A percentile compares a stretch with the other conserved stretches of the same genome.
Evolutionary conservation across 2,329 filamentous ascomycete genomes (phyloP).

Genomic region (Apiospora aurea): DNA sequence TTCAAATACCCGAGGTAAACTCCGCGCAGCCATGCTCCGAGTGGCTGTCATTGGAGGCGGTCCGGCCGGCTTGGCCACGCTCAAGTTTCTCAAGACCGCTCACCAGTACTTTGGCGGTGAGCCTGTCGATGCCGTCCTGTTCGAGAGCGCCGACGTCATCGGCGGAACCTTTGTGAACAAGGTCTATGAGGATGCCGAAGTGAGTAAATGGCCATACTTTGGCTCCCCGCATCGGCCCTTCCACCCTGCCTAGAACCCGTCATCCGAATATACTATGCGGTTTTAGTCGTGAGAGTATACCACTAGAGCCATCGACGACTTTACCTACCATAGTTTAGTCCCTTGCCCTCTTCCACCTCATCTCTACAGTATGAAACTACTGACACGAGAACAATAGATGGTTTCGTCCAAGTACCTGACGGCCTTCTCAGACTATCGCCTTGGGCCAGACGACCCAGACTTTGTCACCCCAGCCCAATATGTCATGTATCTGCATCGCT

Average conservation of each 20-base stretch:
- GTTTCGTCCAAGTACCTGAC: constrained; percentile 55
- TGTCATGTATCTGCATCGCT: constrained; percentile 51
- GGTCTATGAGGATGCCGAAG: constrained; percentile 53
- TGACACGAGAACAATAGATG: constrained; percentile 34
- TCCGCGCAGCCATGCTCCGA: not conserved
- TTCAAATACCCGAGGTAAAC: no score
- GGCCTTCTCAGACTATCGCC: constrained; percentile 53
- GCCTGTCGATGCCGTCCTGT: constrained; percentile 50
- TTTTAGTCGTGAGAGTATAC: no score
- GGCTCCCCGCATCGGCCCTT: no score
- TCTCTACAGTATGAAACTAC: constrained; percentile 1
- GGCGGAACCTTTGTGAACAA: constrained; percentile 53
- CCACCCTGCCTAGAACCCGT: no score
- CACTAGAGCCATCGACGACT: no score
- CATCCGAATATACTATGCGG: no score
- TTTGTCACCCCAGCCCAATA: constrained; percentile 51
- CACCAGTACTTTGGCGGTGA: constrained; percentile 39
- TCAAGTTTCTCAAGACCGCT: constrained; percentile 46
- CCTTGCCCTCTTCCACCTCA: not conserved
- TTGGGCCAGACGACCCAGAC: constrained; percentile 48
- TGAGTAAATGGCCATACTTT: constrained; percentile 26
- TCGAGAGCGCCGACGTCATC: constrained; percentile 48
- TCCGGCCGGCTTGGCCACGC: constrained; percentile 46
- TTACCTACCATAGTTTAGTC: no score
- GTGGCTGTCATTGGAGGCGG: constrained; percentile 49